These are phyloP conservation scores for Ceratonia siliqua DNA, from an alignment of 306 rosid species.

Conservation along the genomic window DNA sequence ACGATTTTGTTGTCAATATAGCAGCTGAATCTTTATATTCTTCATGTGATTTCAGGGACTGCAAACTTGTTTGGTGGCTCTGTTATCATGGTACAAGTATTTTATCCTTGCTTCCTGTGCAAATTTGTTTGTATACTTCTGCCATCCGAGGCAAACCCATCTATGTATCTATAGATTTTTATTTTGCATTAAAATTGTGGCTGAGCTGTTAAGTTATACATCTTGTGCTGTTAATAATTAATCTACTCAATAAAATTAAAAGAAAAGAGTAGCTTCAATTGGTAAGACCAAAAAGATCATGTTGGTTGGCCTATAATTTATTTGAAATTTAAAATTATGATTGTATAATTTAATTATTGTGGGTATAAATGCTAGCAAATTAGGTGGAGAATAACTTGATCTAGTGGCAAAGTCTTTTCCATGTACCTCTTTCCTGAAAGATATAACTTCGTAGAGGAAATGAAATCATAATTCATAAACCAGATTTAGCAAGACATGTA, in stretches of 20 bases:
- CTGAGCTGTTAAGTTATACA: conserved; percentile 15
- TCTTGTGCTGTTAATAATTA: not conserved
- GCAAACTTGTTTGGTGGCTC: conserved; percentile 96
- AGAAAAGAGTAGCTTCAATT: conserved; percentile 11
- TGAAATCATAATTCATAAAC: not conserved
- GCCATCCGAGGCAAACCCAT: not conserved
- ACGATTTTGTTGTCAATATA: not conserved
- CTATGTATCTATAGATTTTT: not conserved
- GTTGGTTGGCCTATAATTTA: not conserved
- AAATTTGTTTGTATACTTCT: conserved; percentile 6
- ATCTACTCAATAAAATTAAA: not conserved
- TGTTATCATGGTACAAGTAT: conserved; percentile 74
- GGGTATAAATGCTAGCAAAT: not conserved
- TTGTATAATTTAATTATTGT: not conserved
- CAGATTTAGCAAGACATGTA: not conserved
- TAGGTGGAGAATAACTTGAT: not conserved
- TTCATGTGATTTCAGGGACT: conserved; percentile 70
- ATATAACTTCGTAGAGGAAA: not conserved
- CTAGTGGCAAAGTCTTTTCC: not conserved
- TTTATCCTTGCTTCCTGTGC: conserved; percentile 4
- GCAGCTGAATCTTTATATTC: conserved; percentile 33
- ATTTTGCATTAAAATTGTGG: conserved; percentile 1
- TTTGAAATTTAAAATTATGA: not conserved
- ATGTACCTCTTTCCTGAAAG: not conserved
- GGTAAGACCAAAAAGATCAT: not conserved